These are phyloP conservation scores for Jatropha curcas DNA, from an alignment of 345 rosid genomes.

Conservation along the genomic window DNA sequence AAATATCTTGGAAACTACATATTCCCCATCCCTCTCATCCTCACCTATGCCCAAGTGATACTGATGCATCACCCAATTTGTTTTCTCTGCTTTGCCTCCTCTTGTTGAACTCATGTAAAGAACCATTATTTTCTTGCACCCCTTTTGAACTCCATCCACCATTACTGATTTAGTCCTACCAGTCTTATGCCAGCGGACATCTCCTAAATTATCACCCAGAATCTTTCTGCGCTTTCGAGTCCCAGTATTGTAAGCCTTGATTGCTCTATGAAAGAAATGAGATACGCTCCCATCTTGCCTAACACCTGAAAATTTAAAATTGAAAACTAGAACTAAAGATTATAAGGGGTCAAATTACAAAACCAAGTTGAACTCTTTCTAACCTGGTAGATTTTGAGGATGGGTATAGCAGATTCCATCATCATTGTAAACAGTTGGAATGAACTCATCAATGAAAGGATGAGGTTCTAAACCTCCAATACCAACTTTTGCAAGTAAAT, in stretches of 20 bases:
- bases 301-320: conserved; percentile 47
- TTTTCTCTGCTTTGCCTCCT: conserved; percentile 80
- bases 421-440: conserved; percentile 73
- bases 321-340: conserved; percentile 7
- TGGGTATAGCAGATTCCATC: conserved; percentile 97
- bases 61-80: conserved; percentile 98
- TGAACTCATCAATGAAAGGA: conserved; percentile 80
- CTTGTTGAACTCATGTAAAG: conserved; percentile 51
- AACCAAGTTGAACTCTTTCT: conserved; percentile 12
- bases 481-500: conserved; percentile 72
- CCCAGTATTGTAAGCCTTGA: conserved; percentile 89
- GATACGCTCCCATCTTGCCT: conserved; percentile 74
- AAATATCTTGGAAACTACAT: conserved; percentile 78
- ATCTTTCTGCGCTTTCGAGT: conserved; percentile 94
- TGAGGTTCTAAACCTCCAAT: conserved; percentile 49
- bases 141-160: conserved; percentile 74
- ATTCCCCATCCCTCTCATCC: conserved; percentile 88
- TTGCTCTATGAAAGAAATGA: conserved; percentile 84
- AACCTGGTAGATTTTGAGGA: conserved; percentile 93
- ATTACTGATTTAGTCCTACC: conserved; percentile 84
- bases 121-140: conserved; percentile 95
- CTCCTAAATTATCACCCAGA: conserved; percentile 69
- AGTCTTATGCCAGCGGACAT: conserved; percentile 98
- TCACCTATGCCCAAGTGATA: conserved; percentile 90
- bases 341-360: background rate